These are phyloP conservation scores for Aspergillus funiculosus DNA, from an alignment of 495 filamentous ascomycete genomes.

Conservation along the genomic window DNA sequence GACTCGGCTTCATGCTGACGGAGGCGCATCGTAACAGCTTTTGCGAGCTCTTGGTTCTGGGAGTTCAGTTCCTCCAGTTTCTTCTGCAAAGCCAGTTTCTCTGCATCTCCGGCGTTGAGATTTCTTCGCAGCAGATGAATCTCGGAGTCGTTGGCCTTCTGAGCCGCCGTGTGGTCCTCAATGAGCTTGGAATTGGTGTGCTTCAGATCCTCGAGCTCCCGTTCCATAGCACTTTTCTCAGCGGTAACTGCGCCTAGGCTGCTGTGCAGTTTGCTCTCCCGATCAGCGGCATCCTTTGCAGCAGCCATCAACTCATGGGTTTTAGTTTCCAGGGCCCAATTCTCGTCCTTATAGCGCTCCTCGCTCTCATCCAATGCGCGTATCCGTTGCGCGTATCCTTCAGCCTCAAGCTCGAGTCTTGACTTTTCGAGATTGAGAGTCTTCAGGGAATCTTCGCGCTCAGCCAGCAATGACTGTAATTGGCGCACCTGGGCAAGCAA, in stretches of 20 bases:
- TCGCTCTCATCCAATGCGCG: constrained; percentile 85
- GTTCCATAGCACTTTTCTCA: constrained; percentile 70
- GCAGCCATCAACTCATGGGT: constrained; percentile 71
- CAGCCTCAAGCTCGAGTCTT: constrained; percentile 71
- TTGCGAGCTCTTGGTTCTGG: constrained; percentile 86
- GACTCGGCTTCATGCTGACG: constrained; percentile 59
- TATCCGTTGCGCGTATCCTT: constrained; percentile 71
- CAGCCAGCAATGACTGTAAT: constrained; percentile 72
- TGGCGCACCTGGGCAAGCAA: constrained; percentile 84
- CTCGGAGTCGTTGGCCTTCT: constrained; percentile 86
- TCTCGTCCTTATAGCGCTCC: constrained; percentile 92
- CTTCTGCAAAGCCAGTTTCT: constrained; percentile 65
- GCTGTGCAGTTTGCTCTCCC: constrained; percentile 73
- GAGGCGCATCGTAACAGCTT: constrained; percentile 66
- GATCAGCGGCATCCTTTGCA: constrained; percentile 65
- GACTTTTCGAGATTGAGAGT: constrained; percentile 65
- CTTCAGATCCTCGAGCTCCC: constrained; percentile 84
- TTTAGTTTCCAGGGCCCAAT: constrained; percentile 90
- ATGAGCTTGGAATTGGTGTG: constrained; percentile 65
- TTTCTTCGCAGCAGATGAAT: constrained; percentile 70
- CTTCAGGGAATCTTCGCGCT: constrained; percentile 83
- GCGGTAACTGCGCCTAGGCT: constrained; percentile 57
- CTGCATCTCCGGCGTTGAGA: constrained; percentile 65
- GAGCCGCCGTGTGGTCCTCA: constrained; percentile 67
- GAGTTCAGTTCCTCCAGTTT: constrained; percentile 79